Conservation (phyloP, 2,329 filamentous ascomycete genomes). For the Cladophialophora yegresii region DNA sequence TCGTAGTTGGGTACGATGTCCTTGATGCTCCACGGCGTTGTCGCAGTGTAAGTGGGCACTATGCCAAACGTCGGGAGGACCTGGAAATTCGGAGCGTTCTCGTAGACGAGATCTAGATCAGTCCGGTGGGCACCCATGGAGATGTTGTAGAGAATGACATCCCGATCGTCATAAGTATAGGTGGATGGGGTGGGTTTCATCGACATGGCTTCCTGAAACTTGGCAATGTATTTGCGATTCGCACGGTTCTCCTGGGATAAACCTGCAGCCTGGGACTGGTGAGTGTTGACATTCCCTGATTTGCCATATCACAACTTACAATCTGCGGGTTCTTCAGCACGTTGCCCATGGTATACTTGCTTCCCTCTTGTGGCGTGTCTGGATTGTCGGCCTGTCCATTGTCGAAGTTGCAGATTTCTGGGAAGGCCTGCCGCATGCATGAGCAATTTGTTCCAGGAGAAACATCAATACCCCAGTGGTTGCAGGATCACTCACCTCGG, state of each 20-base stretch:
- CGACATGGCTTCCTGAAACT: slow-evolving; percentile 74
- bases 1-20: slow-evolving; percentile 93
- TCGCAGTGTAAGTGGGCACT: slow-evolving; percentile 83
- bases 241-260: slow-evolving; percentile 46
- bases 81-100: slow-evolving; percentile 90
- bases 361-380: slow-evolving; percentile 71
- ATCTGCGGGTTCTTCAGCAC: slow-evolving; percentile 72
- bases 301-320: slow-evolving; percentile 6
- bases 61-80: slow-evolving; percentile 79
- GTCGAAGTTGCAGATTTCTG: slow-evolving; percentile 81
- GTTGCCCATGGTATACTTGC: slow-evolving; percentile 81
- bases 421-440: slow-evolving; percentile 62
- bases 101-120: slow-evolving; percentile 84
- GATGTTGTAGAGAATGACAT: slow-evolving; percentile 93
- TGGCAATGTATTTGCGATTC: slow-evolving; percentile 65
- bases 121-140: slow-evolving; percentile 88
- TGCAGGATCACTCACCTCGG: slow-evolving; percentile 37
- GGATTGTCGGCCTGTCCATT: slow-evolving; percentile 86
- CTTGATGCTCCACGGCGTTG: slow-evolving; percentile 74
- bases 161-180: slow-evolving; percentile 81
- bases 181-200: slow-evolving; percentile 69
- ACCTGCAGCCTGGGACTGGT: slow-evolving; percentile 5
- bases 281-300: neutral
- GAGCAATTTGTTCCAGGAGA: neutral
- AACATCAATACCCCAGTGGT: slow-evolving; percentile 36